phyloP scores from a whole-genome alignment of 352 stramenopile species.

The Phytopythium vexans region DNA sequence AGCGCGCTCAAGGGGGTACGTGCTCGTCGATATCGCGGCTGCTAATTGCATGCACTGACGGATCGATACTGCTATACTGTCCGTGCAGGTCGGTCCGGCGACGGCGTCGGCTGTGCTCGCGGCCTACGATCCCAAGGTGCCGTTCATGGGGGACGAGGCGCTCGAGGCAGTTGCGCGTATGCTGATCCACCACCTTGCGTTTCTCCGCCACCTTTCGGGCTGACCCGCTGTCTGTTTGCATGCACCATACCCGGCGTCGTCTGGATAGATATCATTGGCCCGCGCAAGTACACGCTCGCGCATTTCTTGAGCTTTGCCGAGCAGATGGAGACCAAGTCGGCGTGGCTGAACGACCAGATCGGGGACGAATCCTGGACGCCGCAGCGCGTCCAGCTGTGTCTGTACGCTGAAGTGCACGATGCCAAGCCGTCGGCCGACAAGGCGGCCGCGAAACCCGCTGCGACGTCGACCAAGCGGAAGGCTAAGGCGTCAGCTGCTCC shows the following conservation, averaged over 20 bases:
- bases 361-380: conserved; percentile 43
- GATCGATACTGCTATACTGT: conserved; percentile 1
- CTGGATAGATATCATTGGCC: conserved; percentile 50
- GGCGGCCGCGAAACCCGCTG: neutral
- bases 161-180: conserved; percentile 63
- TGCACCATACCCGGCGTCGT: neutral
- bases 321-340: conserved; percentile 47
- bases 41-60: neutral
- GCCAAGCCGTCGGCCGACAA: neutral
- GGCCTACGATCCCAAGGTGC: conserved; percentile 57
- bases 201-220: neutral
- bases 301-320: conserved; percentile 68
- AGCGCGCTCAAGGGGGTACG: conserved; percentile 65
- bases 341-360: conserved; percentile 47
- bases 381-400: conserved; percentile 67
- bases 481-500: neutral
- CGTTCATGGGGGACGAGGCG: conserved; percentile 82
- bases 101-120: conserved; percentile 72
- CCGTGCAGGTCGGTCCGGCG: conserved; percentile 61
- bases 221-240: conserved; percentile 3
- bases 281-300: conserved; percentile 74
- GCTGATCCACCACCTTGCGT: neutral
- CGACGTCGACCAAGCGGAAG: conserved; percentile 1
- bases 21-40: neutral
- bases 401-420: conserved; percentile 46